Conservation (phyloP, 305 asterid genomes). For the Solanum hybrid region DNA sequence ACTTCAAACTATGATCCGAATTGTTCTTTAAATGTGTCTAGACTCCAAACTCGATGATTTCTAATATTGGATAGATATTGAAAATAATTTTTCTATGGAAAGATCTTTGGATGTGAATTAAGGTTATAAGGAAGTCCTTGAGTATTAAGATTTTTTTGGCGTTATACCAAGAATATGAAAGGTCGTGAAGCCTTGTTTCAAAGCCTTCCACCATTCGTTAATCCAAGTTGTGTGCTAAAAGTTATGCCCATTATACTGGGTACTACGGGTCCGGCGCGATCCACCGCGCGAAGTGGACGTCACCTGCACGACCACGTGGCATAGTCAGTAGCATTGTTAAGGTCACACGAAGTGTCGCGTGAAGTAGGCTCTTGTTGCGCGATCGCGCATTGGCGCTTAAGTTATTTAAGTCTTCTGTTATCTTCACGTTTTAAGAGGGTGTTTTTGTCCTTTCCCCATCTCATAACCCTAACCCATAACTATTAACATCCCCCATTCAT, state of each 20-base stretch:
- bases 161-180: not conserved
- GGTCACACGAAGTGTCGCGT: not conserved
- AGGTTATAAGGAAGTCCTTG: not conserved
- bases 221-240: not conserved
- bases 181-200: not conserved
- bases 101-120: not conserved
- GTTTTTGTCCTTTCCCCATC: not conserved
- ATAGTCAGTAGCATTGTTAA: not conserved
- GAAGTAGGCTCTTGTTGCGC: not conserved
- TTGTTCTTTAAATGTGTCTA: not conserved
- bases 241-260: not conserved
- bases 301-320: not conserved
- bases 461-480: not conserved
- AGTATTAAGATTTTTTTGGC: not conserved
- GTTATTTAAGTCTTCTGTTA: not conserved
- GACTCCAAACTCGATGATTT: not conserved
- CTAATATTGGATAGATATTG: not conserved
- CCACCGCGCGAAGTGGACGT: rapidly evolving
- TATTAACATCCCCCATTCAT: not conserved
- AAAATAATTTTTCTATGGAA: not conserved
- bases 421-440: not conserved
- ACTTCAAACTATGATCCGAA: not conserved
- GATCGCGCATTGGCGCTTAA: not conserved
- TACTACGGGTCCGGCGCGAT: not conserved
- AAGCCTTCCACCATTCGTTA: not conserved